A percentile compares a stretch with the other conserved stretches of the same genome.
phyloP scores from a whole-genome alignment of 1,284 basidiomycete species.

The Cryptococcus sp. region DNA sequence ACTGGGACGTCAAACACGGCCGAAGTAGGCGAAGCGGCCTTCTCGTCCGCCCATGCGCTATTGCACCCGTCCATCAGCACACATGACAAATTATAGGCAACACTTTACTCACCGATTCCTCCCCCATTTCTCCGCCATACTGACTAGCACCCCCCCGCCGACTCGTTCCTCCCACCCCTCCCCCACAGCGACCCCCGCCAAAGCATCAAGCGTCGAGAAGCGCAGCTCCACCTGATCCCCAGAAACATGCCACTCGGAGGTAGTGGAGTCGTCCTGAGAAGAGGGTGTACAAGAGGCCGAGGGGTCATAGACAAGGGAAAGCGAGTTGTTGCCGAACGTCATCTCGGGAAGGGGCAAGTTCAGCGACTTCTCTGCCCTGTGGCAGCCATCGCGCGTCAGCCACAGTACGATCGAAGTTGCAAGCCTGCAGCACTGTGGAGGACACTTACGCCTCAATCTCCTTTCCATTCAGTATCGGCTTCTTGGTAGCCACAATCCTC shows the following conservation, averaged over 20 bases:
- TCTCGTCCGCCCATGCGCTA: conserved; percentile 3
- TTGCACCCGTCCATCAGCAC: background rate
- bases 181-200: conserved; percentile 71
- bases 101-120: conserved; percentile 70
- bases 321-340: conserved; percentile 85
- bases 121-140: conserved; percentile 91
- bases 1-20: conserved; percentile 58
- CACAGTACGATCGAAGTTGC: background rate
- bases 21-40: conserved; percentile 31
- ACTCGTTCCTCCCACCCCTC: conserved; percentile 63
- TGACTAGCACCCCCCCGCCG: conserved; percentile 87
- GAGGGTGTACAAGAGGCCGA: conserved; percentile 7
- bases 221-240: conserved; percentile 63
- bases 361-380: conserved; percentile 67
- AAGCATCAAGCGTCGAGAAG: conserved; percentile 68
- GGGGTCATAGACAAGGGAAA: conserved; percentile 56
- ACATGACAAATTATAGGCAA: too few species aligned
- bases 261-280: background rate
- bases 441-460: conserved; percentile 53
- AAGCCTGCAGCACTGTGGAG: too few species aligned
- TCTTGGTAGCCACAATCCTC: conserved; percentile 47
- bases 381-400: background rate
- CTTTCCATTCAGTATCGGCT: conserved; percentile 51
- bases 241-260: conserved; percentile 51
- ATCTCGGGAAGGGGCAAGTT: conserved; percentile 89